Base-by-base conservation (phyloP, 2,329 filamentous ascomycete genomes). In the Pezicula radicicola region DNA sequence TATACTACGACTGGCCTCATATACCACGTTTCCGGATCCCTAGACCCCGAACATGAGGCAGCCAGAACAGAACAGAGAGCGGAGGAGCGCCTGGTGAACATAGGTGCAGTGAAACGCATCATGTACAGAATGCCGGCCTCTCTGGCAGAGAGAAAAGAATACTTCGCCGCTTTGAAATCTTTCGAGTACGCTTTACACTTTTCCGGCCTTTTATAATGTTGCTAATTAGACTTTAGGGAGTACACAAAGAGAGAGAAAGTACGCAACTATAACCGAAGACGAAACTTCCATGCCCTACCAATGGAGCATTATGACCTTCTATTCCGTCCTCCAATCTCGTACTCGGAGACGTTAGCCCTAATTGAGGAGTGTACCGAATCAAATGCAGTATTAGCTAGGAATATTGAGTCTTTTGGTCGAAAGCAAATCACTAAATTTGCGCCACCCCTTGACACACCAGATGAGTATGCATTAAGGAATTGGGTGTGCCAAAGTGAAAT, bases 221-320 rank as follows among this genome's bases (percentile, higher is more conserved):
- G 72, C 87, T 79, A 21, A 46, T 43, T 21, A 30, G 28, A 33
- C 21, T 3, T 18, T 47, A 41, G 27, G 27, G 55, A 33, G 27
- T 40, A 30, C 6, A 7, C 4, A 39, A 21, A 18, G 40, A 19
- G 6, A 42, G 18, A 41, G 39, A 21, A 13, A 13, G 16, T 6
- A 12, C 16, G 25, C 16, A 21, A 16, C 40, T 18, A 97, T 69
- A 80, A 92, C 16, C 87, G 94, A 19, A 85, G 95, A 27, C 91
- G 94, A 69, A 88, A 91, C 13, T 97, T 99, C 71, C 99, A 97
- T 69, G 89, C 91, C 8, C 78, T 99, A 6, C 91, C 93, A 1
- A 84, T 87, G 53, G 75, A 80, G 1, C 92, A 99, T 68, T 94
- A 91, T 85, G 81, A 88, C 63, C 79, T 96, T 65, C 81, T 99